Conservation (phyloP, 805 yeast species). For the Cyberlindnera meyerae region DNA sequence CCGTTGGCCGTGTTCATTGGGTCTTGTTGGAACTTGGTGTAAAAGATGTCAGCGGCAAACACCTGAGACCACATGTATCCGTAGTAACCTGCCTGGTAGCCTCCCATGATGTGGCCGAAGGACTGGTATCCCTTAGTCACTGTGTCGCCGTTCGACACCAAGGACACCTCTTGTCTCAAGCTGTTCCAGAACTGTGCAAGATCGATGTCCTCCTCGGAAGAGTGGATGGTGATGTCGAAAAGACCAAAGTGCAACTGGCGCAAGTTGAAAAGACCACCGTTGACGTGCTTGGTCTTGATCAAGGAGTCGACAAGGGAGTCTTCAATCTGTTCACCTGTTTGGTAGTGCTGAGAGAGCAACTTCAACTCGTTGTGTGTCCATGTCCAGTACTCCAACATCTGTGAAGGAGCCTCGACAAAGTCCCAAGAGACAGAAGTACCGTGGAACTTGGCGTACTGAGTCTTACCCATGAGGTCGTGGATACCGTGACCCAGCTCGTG, state of each 20-base stretch:
- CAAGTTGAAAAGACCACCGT: slow-evolving; percentile 64
- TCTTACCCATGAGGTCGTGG: slow-evolving; percentile 67
- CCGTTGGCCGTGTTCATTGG: slow-evolving; percentile 65
- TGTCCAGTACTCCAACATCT: slow-evolving; percentile 84
- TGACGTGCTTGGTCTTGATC: slow-evolving; percentile 64
- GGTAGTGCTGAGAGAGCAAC: slow-evolving; percentile 59
- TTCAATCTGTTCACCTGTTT: slow-evolving; percentile 49
- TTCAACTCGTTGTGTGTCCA: slow-evolving; percentile 65
- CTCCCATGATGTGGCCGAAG: slow-evolving; percentile 74
- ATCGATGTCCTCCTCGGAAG: slow-evolving; percentile 41
- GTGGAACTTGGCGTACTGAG: slow-evolving; percentile 61
- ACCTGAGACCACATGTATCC: slow-evolving; percentile 86
- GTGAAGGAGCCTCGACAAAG: slow-evolving; percentile 90
- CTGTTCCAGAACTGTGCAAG: slow-evolving; percentile 59
- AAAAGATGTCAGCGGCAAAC: slow-evolving; percentile 79
- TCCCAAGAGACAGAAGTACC: slow-evolving; percentile 77
- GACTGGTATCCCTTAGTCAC: slow-evolving; percentile 66
- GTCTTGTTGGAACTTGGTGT: slow-evolving; percentile 59
- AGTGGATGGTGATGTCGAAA: slow-evolving; percentile 71
- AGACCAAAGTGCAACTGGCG: slow-evolving; percentile 77
- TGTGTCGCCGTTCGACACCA: slow-evolving; percentile 51
- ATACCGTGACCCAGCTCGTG: slow-evolving; percentile 90
- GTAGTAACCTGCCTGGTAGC: slow-evolving; percentile 82
- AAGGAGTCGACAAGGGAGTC: slow-evolving; percentile 55
- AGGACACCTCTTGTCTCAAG: slow-evolving; percentile 55